Evolutionary conservation across 139 green algal genomes (phyloP).

Genomic region (Closterium sp.): DNA sequence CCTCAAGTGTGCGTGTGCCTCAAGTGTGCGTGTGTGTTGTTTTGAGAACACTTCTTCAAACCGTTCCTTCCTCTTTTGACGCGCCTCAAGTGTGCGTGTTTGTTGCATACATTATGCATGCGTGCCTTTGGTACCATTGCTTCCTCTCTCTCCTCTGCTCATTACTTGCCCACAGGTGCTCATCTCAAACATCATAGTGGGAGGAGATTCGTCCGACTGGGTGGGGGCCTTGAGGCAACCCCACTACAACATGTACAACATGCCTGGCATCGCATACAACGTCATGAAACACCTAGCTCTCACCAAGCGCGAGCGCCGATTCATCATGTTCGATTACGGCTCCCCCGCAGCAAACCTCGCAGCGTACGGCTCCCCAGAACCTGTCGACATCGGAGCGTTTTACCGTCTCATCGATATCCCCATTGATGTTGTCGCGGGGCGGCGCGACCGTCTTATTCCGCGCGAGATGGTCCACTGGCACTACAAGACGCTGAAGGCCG

Average conservation of each 20-base stretch:
- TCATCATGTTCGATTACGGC: slow-evolving; percentile 86
- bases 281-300: slow-evolving; percentile 43
- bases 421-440: slow-evolving; percentile 81
- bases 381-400: slow-evolving; percentile 71
- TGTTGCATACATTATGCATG: too few relatives aligned
- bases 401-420: slow-evolving; percentile 78
- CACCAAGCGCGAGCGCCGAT: slow-evolving; percentile 52
- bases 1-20: too few relatives aligned
- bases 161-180: background rate
- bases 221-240: slow-evolving; percentile 79
- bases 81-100: too few relatives aligned
- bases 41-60: too few relatives aligned
- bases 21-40: too few relatives aligned
- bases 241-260: slow-evolving; percentile 80
- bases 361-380: slow-evolving; percentile 64
- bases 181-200: slow-evolving; percentile 48
- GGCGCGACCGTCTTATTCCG: slow-evolving; percentile 77
- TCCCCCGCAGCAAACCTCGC: slow-evolving; percentile 41
- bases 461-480: slow-evolving; percentile 55
- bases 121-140: too few relatives aligned
- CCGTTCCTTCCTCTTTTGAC: too few relatives aligned
- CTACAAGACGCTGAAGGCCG: slow-evolving; percentile 31
- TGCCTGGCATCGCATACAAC: slow-evolving; percentile 76
- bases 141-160: too few relatives aligned
- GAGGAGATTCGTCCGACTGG: slow-evolving; percentile 80